Base-by-base conservation (phyloP, 2,329 filamentous ascomycete species). In the Fusarium austroafricanum region DNA sequence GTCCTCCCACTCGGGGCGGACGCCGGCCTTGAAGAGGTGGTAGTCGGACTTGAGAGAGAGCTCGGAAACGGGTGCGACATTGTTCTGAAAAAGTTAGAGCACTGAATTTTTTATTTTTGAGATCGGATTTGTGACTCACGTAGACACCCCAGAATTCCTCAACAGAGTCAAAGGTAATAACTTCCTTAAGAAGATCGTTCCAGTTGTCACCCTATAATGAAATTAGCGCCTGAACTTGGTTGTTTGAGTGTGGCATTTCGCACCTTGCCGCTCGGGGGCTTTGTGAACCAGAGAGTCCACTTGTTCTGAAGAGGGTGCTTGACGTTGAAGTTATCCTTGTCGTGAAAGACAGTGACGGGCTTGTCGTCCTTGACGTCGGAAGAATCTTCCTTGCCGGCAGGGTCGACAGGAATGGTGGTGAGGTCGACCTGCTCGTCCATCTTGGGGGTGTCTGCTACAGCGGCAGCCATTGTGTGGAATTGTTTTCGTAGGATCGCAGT, bases 61-160 rank as follows among this genome's bases (percentile, higher is more conserved):
- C 76, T 98, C 94, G 73, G 95, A 97, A 74, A 96, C 95, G 42
- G 94, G 91, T 50, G 95, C 93, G 79, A 99, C 97, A 82, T 99
- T 99, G 87, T 99, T 99, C 96, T 99, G 31, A 18, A 15, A 61
- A 15, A 17, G 33, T 29, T 18, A 50, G 38, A 37, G 63, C 73
- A 37, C 52, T 46, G 64, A 59, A 61, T 59, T 50, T 8, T n/a
- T 5, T 10, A 60, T 50, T 8, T n/a, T 5, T 10, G 23, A 3
- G 6, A 10, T 17, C 6, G 26, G 28, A 6, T 20, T 23, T 45
- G 14, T 28, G 38, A 85, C 94, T 79, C 87, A 99, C 96, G 82
- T 98, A 98, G 79, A 99, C 93, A 62, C 96, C 96, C 96, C 96
- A 99, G 83, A 99, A 99, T 81, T 99, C 96, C 83, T 99, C 96